Percentiles rank a stretch among this genome's conserved stretches.
Evolutionary conservation across 352 stramenopile species (phyloP).

Genomic region (Thraustochytrium aureum): DNA sequence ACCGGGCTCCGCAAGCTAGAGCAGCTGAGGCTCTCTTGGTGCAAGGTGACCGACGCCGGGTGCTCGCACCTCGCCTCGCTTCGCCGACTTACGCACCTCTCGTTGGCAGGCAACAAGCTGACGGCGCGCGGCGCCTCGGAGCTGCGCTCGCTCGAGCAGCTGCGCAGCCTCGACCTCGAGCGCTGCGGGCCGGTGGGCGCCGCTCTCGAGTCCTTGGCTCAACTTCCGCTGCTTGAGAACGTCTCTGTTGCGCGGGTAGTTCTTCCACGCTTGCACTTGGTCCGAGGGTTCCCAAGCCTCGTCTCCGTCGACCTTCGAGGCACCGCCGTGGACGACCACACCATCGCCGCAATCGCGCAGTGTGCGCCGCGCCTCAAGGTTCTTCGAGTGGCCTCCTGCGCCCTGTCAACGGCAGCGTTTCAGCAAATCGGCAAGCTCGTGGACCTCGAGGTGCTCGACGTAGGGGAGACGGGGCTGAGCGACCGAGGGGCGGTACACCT

Average conservation of each 20-base stretch:
- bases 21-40: neutral
- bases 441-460: neutral
- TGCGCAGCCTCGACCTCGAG: neutral
- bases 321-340: constrained; percentile 15
- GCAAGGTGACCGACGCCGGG: constrained; percentile 13
- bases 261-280: neutral
- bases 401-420: neutral
- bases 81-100: neutral
- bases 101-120: neutral
- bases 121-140: neutral
- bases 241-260: constrained; percentile 8
- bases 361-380: neutral
- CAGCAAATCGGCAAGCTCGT: neutral
- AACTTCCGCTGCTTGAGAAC: neutral
- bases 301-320: constrained; percentile 1
- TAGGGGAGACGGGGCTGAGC: constrained; percentile 16
- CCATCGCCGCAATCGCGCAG: constrained; percentile 4
- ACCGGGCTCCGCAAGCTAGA: constrained; percentile 1
- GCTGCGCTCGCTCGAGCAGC: neutral
- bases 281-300: neutral
- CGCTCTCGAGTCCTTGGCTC: neutral
- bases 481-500: neutral
- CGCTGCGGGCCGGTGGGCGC: constrained; percentile 3
- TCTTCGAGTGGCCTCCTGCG: constrained; percentile 17
- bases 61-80: neutral